These are phyloP conservation scores for Aschersonia sp. DNA, from an alignment of 2,329 filamentous ascomycete genomes.

Conservation along the genomic window DNA sequence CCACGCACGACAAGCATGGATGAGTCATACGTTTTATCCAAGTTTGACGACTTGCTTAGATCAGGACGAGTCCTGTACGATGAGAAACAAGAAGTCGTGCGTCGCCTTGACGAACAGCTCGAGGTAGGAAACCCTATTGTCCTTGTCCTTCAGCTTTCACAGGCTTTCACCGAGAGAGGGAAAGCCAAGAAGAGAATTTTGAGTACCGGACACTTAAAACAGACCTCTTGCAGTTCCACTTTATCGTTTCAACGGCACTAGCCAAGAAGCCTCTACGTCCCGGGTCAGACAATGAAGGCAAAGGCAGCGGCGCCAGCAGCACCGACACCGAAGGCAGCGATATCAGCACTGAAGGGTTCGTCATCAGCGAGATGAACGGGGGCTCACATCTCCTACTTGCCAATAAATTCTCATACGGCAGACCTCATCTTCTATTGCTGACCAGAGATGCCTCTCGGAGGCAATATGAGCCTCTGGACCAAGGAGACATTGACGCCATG, in stretches of 20 bases:
- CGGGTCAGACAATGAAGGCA: no score
- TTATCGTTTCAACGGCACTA: slow-evolving; percentile 2
- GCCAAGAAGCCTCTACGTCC: slow-evolving; percentile 3
- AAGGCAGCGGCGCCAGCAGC: background rate
- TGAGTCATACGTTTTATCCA: background rate
- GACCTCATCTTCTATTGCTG: slow-evolving; percentile 31
- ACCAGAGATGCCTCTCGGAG: slow-evolving; percentile 28
- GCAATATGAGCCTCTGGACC: slow-evolving; percentile 26
- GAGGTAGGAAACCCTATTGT: background rate
- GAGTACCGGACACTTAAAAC: background rate
- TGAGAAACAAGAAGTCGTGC: slow-evolving; percentile 2
- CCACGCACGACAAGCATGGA: background rate
- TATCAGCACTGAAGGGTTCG: slow-evolving; percentile 24
- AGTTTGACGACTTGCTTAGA: slow-evolving; percentile 4
- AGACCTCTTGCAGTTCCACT: slow-evolving; percentile 3
- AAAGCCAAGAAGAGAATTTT: background rate
- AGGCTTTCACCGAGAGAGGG: background rate
- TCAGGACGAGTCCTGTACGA: slow-evolving; percentile 5
- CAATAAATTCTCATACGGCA: slow-evolving; percentile 33
- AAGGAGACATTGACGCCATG: slow-evolving; percentile 23
- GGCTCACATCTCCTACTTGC: slow-evolving; percentile 27
- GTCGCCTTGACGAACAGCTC: slow-evolving; percentile 1
- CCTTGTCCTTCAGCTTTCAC: background rate
- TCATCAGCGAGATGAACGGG: slow-evolving; percentile 20
- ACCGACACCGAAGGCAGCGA: slow-evolving; percentile 18